Conservation (phyloP, 2,329 filamentous ascomycete species). For the Aureobasidium subglaciale region DNA sequence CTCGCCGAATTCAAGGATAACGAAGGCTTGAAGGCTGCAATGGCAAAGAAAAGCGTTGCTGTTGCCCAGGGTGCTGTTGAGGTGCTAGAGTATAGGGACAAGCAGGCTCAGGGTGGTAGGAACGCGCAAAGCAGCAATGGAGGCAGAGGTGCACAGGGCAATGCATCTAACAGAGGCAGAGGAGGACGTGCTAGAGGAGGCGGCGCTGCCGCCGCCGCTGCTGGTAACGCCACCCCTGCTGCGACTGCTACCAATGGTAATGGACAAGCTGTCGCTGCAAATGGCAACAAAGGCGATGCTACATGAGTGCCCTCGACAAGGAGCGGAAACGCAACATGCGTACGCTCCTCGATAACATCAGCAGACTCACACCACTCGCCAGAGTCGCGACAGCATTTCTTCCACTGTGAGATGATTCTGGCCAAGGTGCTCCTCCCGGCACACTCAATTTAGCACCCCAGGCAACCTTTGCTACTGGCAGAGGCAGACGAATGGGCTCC, state of each 20-base stretch:
- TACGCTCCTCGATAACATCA: not conserved
- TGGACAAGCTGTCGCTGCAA: not conserved
- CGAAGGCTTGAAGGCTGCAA: conserved; percentile 66
- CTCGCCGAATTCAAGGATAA: conserved; percentile 82
- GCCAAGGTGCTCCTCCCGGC: too few species aligned
- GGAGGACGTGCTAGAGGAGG: conserved; percentile 16
- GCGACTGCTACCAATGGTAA: conserved; percentile 13
- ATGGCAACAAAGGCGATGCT: not conserved
- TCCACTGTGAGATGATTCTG: not conserved
- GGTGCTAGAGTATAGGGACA: conserved; percentile 72
- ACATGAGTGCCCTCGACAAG: not conserved
- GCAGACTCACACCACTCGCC: not conserved
- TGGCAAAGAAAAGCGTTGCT: conserved; percentile 71
- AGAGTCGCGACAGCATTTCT: not conserved
- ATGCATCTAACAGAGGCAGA: conserved; percentile 9
- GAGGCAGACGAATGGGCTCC: too few species aligned
- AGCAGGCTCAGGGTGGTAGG: conserved; percentile 16
- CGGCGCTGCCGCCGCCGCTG: conserved; percentile 12
- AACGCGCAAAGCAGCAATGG: conserved; percentile 16
- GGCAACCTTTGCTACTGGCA: too few species aligned
- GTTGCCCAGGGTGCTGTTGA: conserved; percentile 83
- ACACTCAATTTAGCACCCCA: too few species aligned
- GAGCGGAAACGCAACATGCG: not conserved
- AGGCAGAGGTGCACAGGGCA: not conserved
- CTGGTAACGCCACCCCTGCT: conserved; percentile 14